These are phyloP conservation scores for Alternaria longipes DNA, from an alignment of 2,329 filamentous ascomycete genomes.

Conservation along the genomic window DNA sequence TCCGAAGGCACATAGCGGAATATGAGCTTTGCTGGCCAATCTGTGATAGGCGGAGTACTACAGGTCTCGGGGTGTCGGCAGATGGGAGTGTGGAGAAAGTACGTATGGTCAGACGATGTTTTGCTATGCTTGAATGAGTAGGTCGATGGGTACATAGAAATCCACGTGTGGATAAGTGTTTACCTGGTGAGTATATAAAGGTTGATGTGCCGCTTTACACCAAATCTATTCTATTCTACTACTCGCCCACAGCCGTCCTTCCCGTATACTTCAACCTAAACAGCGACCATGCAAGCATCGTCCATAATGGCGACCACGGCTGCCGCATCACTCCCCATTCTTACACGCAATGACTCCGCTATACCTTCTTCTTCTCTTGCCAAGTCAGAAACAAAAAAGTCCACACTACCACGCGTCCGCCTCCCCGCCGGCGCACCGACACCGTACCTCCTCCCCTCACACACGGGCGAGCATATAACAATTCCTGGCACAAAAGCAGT, in stretches of 20 bases:
- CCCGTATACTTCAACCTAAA: background rate
- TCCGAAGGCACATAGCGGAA: background rate
- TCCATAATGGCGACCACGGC: conserved; percentile 1
- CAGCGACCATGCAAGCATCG: background rate
- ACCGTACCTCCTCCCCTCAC: conserved; percentile 28
- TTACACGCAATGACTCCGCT: background rate
- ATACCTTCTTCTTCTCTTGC: background rate
- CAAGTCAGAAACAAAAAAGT: background rate
- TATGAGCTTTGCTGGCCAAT: background rate
- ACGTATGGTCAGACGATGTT: background rate
- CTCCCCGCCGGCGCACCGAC: conserved; percentile 20
- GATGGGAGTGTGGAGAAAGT: background rate
- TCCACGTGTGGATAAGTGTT: background rate
- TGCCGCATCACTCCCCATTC: background rate
- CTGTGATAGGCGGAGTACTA: background rate
- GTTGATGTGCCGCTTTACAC: background rate
- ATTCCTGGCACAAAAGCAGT: conserved; percentile 29
- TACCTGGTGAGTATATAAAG: background rate
- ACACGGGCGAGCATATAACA: conserved; percentile 26
- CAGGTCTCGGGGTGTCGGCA: background rate
- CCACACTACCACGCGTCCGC: conserved; percentile 15
- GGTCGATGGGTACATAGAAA: background rate
- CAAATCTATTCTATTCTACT: background rate
- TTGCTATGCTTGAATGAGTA: background rate
- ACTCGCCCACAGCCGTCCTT: background rate